Percentiles rank a stretch among this genome's conserved stretches.
Evolutionary conservation across 805 yeast species (phyloP).

Genomic region (Wickerhamomyces canadensis): DNA sequence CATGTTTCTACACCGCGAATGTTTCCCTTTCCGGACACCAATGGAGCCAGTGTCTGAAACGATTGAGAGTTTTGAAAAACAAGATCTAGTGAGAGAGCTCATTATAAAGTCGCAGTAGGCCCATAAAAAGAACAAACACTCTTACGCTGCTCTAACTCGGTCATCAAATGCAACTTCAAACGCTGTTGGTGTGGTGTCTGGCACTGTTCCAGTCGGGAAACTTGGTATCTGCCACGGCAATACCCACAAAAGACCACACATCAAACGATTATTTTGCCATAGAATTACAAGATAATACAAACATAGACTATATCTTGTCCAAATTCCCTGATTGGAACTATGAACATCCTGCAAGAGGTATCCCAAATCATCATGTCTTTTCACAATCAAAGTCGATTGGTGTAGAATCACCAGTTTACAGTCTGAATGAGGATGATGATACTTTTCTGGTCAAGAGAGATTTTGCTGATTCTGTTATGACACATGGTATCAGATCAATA

Average conservation of each 20-base stretch:
- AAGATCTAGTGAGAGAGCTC: too few species aligned
- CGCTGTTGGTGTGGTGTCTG: neutral
- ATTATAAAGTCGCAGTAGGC: too few species aligned
- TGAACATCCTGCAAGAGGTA: constrained; percentile 61
- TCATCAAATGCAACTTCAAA: neutral
- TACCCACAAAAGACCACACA: constrained; percentile 45
- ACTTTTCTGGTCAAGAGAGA: constrained; percentile 13
- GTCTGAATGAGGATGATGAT: neutral
- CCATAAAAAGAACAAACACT: too few species aligned
- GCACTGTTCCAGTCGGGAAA: neutral
- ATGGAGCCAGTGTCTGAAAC: too few species aligned
- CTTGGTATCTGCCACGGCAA: neutral
- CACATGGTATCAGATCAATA: constrained; percentile 37
- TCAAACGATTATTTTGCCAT: constrained; percentile 55
- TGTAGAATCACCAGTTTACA: neutral
- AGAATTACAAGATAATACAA: constrained; percentile 38
- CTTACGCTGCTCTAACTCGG: too few species aligned
- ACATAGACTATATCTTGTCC: constrained; percentile 27
- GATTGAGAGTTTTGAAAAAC: too few species aligned
- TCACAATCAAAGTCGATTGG: constrained; percentile 37
- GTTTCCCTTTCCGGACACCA: too few species aligned
- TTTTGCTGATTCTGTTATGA: constrained; percentile 5
- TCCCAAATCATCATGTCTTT: constrained; percentile 61
- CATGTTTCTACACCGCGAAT: too few species aligned
- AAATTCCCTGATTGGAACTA: constrained; percentile 42